Percentiles rank a stretch among this genome's conserved stretches.
phyloP scores from a whole-genome alignment of 2,329 filamentous ascomycete species.

The Bertia moriformis region DNA sequence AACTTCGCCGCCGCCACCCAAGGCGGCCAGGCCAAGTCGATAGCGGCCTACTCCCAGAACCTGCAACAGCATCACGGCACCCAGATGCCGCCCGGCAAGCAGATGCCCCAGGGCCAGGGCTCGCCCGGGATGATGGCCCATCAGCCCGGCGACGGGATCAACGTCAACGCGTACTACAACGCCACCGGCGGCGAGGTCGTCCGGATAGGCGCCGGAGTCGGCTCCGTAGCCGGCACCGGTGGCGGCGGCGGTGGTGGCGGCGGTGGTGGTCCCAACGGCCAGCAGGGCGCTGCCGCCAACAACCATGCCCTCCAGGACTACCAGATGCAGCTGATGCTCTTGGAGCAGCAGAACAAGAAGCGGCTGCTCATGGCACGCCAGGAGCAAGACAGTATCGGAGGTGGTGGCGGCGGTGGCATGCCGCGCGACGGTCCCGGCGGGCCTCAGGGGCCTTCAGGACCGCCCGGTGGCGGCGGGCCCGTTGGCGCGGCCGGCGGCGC shows the following conservation, averaged over 20 bases:
- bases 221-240: conserved; percentile 24
- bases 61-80: conserved; percentile 68
- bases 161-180: conserved; percentile 21
- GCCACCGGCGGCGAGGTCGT: conserved; percentile 40
- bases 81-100: conserved; percentile 71
- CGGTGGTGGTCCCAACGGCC: conserved; percentile 18
- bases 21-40: conserved; percentile 62
- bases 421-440: conserved; percentile 29
- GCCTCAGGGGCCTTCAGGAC: conserved; percentile 33
- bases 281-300: conserved; percentile 42
- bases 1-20: conserved; percentile 38
- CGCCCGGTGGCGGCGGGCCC: conserved; percentile 29
- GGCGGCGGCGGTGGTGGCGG: conserved; percentile 19
- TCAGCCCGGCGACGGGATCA: conserved; percentile 54
- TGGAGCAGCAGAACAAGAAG: conserved; percentile 57
- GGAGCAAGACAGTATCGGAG: conserved; percentile 46
- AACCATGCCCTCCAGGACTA: conserved; percentile 57
- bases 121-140: conserved; percentile 67
- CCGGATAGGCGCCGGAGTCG: conserved; percentile 35
- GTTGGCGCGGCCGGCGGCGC: conserved; percentile 22
- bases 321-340: conserved; percentile 56
- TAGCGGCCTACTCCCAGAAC: conserved; percentile 75
- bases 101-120: conserved; percentile 65
- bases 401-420: conserved; percentile 43
- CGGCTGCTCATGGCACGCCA: conserved; percentile 51